phyloP scores from a whole-genome alignment of 768 basidiomycete species.

The Lactifluus pinguis region DNA sequence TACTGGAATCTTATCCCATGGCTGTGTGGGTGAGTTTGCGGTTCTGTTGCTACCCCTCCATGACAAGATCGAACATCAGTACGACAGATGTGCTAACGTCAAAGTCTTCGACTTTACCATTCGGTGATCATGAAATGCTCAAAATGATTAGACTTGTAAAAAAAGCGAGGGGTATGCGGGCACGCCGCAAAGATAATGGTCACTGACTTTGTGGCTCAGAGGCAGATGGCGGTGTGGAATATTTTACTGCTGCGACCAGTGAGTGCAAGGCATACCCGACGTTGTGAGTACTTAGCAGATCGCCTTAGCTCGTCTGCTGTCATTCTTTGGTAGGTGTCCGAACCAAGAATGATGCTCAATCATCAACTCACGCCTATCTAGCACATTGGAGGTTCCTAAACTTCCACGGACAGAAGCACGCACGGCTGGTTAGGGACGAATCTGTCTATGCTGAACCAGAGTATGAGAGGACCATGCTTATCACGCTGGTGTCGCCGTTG shows the following conservation, averaged over 20 bases:
- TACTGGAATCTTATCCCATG: constrained; percentile 30
- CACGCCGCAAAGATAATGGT: neutral
- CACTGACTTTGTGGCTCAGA: neutral
- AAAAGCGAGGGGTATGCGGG: constrained; percentile 2
- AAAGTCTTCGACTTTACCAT: constrained; percentile 10
- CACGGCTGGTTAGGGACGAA: constrained; percentile 2
- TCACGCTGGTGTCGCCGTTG: constrained; percentile 5
- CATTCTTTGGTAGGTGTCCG: constrained; percentile 1
- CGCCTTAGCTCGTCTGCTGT: constrained; percentile 5
- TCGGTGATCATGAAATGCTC: constrained; percentile 1
- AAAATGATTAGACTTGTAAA: constrained; percentile 4
- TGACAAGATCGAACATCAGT: neutral
- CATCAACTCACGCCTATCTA: neutral
- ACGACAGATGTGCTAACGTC: constrained; percentile 9
- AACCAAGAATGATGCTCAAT: neutral
- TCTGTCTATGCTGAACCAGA: neutral
- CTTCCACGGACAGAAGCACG: constrained; percentile 8
- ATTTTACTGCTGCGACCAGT: constrained; percentile 3
- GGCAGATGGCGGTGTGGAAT: neutral
- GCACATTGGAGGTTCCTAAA: constrained; percentile 14
- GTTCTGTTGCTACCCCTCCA: neutral
- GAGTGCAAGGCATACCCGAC: neutral
- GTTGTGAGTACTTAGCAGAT: neutral
- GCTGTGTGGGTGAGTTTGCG: constrained; percentile 32
- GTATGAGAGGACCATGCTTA: constrained; percentile 1